Conservation (phyloP, 768 basidiomycete species). For the Filobasidium floriforme region DNA sequence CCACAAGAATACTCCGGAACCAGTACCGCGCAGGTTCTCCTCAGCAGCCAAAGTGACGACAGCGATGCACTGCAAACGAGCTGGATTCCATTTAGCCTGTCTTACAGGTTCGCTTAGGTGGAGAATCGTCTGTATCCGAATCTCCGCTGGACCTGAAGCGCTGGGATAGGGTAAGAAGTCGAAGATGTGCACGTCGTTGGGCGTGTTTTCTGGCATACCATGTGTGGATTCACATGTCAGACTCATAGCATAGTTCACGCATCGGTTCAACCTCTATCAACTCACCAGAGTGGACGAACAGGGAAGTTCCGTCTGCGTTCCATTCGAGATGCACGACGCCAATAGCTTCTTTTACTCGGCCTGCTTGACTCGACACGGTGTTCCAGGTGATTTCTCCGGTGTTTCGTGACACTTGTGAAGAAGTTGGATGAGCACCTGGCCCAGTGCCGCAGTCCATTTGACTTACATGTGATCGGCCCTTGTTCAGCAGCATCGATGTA, state of each 20-base stretch:
- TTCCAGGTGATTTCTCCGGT: conserved; percentile 3
- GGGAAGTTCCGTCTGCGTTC: conserved; percentile 65
- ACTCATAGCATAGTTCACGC: no score
- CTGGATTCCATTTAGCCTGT: conserved; percentile 73
- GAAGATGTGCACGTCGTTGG: conserved; percentile 54
- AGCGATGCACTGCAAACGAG: conserved; percentile 63
- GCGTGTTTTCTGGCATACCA: conserved; percentile 24
- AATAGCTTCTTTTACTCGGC: conserved; percentile 29
- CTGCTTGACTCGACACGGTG: not conserved
- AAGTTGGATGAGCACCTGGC: conserved; percentile 48
- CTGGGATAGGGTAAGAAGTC: conserved; percentile 60
- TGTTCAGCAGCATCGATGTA: conserved; percentile 70
- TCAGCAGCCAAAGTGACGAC: conserved; percentile 62
- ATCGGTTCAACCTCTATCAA: not conserved
- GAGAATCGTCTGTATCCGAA: conserved; percentile 57
- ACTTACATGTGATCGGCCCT: conserved; percentile 75
- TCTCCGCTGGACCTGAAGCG: conserved; percentile 52
- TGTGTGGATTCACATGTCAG: conserved; percentile 47
- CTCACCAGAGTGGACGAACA: conserved; percentile 67
- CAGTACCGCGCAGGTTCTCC: conserved; percentile 50
- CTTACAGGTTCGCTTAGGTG: conserved; percentile 57
- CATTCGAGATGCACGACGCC: conserved; percentile 70
- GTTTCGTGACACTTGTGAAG: conserved; percentile 34
- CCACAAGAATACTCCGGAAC: conserved; percentile 32
- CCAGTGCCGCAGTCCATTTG: no score